Percentiles rank a stretch among this genome's conserved stretches.
Conservation (phyloP, 2,329 filamentous ascomycete genomes). For the Aureobasidium sp. region DNA sequence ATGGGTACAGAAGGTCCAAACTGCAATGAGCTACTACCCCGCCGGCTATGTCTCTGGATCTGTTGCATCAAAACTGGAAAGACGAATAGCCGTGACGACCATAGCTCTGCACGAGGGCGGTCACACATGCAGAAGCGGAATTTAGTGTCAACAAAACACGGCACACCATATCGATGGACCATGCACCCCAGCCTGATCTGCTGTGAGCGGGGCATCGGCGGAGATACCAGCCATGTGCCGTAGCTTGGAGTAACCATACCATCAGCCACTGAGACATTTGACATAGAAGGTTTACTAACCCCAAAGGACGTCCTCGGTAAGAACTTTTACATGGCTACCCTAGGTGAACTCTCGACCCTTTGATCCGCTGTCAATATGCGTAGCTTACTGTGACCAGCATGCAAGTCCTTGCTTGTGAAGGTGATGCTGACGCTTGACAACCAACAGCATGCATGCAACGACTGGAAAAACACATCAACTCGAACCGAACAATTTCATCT, state of each 20-base stretch:
- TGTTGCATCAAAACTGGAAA: not conserved
- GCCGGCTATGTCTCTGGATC: not conserved
- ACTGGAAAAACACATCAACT: not conserved
- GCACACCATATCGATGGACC: not conserved
- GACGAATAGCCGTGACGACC: not conserved
- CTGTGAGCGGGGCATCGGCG: not conserved
- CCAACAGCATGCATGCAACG: not conserved
- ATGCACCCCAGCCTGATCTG: not conserved
- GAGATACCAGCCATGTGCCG: not conserved
- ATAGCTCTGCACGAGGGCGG: not conserved
- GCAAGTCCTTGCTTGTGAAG: not conserved
- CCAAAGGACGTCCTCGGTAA: not conserved
- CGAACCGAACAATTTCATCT: not conserved
- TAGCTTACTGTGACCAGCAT: not conserved
- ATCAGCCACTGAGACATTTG: not conserved
- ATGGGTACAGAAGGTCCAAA: not conserved
- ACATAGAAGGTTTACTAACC: not conserved
- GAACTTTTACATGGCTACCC: not conserved
- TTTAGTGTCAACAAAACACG: not conserved
- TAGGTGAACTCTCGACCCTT: not conserved
- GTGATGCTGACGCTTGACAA: not conserved
- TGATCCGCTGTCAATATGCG: not conserved
- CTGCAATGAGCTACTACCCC: not conserved
- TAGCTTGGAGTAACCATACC: not conserved
- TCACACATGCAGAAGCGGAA: not conserved